Evolutionary conservation across 331 rosid genomes (phyloP).

Genomic region (Pyrus hybrid): DNA sequence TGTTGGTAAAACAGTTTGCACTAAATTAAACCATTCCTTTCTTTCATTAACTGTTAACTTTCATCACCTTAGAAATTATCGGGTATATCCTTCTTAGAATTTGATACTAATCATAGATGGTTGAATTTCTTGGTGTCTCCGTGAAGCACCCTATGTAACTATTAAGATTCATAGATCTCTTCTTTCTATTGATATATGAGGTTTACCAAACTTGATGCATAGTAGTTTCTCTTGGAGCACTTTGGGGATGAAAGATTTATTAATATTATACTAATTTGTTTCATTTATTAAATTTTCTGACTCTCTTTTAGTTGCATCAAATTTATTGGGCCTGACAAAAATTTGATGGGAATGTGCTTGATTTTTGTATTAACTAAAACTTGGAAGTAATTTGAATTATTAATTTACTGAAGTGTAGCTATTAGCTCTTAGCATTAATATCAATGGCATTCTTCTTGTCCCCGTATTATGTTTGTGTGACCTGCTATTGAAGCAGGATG

Average conservation of each 20-base stretch:
- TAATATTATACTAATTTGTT: neutral
- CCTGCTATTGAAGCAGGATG: constrained; percentile 50
- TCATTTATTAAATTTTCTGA: neutral
- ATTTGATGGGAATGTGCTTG: neutral
- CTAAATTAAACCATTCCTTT: neutral
- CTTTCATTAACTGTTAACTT: neutral
- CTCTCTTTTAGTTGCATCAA: neutral
- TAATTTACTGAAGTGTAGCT: neutral
- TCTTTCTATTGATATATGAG: neutral
- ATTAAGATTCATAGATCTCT: neutral
- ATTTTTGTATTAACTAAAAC: neutral
- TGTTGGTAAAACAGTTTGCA: neutral
- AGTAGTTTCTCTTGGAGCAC: neutral
- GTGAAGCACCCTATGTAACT: neutral
- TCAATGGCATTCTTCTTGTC: neutral
- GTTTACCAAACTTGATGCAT: neutral
- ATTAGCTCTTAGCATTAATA: neutral
- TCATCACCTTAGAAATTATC: neutral
- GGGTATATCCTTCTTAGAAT: neutral
- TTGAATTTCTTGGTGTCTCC: neutral
- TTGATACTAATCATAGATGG: neutral
- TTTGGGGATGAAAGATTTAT: neutral
- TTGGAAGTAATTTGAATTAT: neutral
- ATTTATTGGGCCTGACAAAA: neutral
- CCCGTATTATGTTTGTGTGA: constrained; percentile 6